Base-by-base conservation (phyloP, 768 basidiomycete species). In the Piloderma croceum region DNA sequence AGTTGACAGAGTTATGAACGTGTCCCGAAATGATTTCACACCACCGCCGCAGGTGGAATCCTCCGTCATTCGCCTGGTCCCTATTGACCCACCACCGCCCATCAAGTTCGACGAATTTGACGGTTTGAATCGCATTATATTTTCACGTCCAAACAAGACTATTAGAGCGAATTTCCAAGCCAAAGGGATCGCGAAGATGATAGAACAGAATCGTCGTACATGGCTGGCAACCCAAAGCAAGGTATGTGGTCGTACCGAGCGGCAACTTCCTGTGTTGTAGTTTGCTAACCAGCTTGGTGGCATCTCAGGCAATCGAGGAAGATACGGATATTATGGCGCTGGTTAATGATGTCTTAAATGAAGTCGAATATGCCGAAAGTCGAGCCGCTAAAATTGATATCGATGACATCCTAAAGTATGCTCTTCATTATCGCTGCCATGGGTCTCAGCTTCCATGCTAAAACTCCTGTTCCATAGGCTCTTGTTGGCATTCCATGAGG, bases 61-160 rank as follows among this genome's bases (percentile, higher is more conserved):
- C 20, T 83, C 80, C 17, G 96, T 99, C 46, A 81, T 99, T 24
- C 79, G 96, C 39, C 71, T 99, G 43, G 87, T 81, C 5, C 96
- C 94, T 3, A 71, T 86, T 35, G 91, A 98, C 56, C 96, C 96
- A 3, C 96, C 96, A 0, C 96, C 96, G 1, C 91, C 92, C 0
- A 77, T 99, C 45, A 81, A 81, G 58, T 99, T 98, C 49, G 93
- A 93, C 54, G 96, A 99, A 63, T 98, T 97, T 56, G 96, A 99
- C 58, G 96, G 96, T 2, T 70, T 99, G 47, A 88, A 80, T 35
- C 74, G 96, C 31, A 91, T 98, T 41, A 65, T 96, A 25, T 98
- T 98, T 58, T 81, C 79, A 22, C 68, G 94, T 44, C 75, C 85
- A 50, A 97, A 98, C 58, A 97, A 96, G 67, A 90, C 80, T 6